These are phyloP conservation scores for Penicillium taxi DNA, from an alignment of 495 filamentous ascomycete genomes.

Conservation along the genomic window DNA sequence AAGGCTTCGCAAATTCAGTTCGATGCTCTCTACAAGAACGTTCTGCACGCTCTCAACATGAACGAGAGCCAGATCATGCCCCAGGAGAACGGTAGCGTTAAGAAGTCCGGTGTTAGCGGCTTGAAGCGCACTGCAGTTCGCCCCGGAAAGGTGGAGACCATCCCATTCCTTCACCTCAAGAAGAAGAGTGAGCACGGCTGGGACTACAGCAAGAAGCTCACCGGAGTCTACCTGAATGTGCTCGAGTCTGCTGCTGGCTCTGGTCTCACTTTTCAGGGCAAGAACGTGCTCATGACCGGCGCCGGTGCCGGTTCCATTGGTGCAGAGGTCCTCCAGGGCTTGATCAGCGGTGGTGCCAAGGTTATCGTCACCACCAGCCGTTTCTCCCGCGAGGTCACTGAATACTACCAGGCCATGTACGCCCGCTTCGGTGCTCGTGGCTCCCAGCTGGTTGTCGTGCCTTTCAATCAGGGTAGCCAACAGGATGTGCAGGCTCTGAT, in stretches of 20 bases:
- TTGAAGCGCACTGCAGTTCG: conserved; percentile 49
- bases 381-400: conserved; percentile 94
- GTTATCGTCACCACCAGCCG: conserved; percentile 93
- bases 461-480: conserved; percentile 98
- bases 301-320: conserved; percentile 97
- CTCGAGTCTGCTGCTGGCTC: conserved; percentile 78
- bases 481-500: conserved; percentile 92
- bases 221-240: conserved; percentile 82
- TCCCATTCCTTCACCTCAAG: conserved; percentile 96
- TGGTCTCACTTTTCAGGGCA: conserved; percentile 86
- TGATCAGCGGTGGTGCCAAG: conserved; percentile 93
- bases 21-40: conserved; percentile 85
- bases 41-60: conserved; percentile 88
- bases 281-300: conserved; percentile 97
- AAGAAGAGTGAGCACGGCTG: conserved; percentile 89
- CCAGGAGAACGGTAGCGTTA: conserved; percentile 61
- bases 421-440: conserved; percentile 85
- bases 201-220: conserved; percentile 99
- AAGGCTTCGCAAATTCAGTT: conserved; percentile 93
- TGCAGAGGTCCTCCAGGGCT: conserved; percentile 92
- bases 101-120: conserved; percentile 57
- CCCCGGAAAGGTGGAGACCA: conserved; percentile 88
- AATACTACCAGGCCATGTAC: conserved; percentile 99
- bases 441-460: conserved; percentile 93
- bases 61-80: conserved; percentile 95